Evolutionary conservation across 768 basidiomycete species (phyloP).

Genomic region (Coprinellus micaceus): DNA sequence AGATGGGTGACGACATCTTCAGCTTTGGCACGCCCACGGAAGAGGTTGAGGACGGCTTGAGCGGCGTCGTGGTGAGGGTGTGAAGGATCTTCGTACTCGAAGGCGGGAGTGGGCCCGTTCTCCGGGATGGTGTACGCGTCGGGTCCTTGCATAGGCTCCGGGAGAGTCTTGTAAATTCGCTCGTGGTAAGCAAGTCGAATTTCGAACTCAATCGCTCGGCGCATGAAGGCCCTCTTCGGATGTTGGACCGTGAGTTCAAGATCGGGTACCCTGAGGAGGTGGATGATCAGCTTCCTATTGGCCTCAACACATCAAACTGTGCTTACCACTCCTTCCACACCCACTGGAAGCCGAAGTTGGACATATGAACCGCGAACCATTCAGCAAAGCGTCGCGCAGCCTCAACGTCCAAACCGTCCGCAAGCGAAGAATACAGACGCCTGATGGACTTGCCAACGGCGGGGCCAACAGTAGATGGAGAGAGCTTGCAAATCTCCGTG

Average conservation of each 20-base stretch:
- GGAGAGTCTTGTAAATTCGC: constrained; percentile 84
- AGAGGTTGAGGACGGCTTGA: constrained; percentile 68
- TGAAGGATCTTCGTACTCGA: constrained; percentile 76
- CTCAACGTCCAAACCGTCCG: constrained; percentile 85
- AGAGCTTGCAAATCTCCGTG: constrained; percentile 92
- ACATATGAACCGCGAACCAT: constrained; percentile 96
- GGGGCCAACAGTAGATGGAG: constrained; percentile 88
- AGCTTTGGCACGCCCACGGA: constrained; percentile 76
- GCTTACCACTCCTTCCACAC: constrained; percentile 98
- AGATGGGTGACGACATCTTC: constrained; percentile 78
- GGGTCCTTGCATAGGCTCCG: constrained; percentile 69
- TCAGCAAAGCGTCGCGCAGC: constrained; percentile 79
- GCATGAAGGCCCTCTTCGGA: constrained; percentile 86
- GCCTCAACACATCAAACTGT: not conserved
- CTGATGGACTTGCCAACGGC: constrained; percentile 95
- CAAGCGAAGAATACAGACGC: constrained; percentile 74
- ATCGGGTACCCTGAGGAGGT: constrained; percentile 74
- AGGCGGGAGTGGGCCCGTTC: constrained; percentile 75
- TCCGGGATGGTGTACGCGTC: constrained; percentile 61
- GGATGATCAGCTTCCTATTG: not conserved
- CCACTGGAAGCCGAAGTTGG: constrained; percentile 97
- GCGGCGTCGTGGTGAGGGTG: constrained; percentile 80
- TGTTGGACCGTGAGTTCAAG: constrained; percentile 68
- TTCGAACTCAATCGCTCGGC: constrained; percentile 83
- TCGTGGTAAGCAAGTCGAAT: constrained; percentile 91